Conservation (phyloP, 2,329 filamentous ascomycete genomes). For the Coniella vitis region DNA sequence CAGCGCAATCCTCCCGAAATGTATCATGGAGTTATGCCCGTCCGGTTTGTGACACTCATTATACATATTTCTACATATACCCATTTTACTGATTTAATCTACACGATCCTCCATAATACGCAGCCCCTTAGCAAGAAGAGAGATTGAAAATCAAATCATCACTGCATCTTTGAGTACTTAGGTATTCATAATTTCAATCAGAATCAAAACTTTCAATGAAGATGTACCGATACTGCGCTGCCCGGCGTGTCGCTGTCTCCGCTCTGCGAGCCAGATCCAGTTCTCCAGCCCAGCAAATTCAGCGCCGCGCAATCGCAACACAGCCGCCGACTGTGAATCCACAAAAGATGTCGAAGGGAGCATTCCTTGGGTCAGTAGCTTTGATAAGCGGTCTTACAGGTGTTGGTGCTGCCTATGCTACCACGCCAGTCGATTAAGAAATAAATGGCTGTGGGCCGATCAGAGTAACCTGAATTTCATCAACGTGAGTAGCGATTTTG, state of each 20-base stretch:
- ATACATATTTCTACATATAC: too few relatives aligned
- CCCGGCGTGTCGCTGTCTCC: background rate
- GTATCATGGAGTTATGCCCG: background rate
- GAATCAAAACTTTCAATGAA: background rate
- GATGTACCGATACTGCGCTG: slow-evolving; percentile 4
- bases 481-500: too few relatives aligned
- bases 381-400: background rate
- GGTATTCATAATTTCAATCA: background rate
- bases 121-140: too few relatives aligned
- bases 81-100: too few relatives aligned
- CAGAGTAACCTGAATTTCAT: too few relatives aligned
- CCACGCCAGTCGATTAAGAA: background rate
- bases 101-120: too few relatives aligned
- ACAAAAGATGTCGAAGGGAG: background rate
- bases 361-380: background rate
- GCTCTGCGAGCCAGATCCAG: slow-evolving; percentile 1
- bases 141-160: too few relatives aligned
- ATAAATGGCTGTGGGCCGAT: background rate
- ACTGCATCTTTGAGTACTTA: too few relatives aligned
- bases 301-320: background rate
- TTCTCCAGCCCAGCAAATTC: background rate
- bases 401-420: slow-evolving; percentile 1
- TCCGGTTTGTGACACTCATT: too few relatives aligned
- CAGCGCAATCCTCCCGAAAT: background rate
- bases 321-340: background rate